A percentile compares a stretch with the other conserved stretches of the same genome.
Conservation (phyloP, 495 filamentous ascomycete species). For the Letharia lupina region DNA sequence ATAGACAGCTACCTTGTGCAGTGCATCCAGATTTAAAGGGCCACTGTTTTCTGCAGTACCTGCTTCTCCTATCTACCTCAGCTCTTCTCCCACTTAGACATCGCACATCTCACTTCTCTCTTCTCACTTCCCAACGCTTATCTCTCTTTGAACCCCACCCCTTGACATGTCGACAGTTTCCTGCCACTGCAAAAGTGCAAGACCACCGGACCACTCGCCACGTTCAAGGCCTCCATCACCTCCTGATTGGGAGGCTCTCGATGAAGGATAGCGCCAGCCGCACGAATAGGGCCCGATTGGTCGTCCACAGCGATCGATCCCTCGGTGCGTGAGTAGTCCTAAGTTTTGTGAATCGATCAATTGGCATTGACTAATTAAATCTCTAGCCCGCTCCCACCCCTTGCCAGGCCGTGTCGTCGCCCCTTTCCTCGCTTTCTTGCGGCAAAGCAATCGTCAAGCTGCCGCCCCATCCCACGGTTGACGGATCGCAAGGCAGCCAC, state of each 20-base stretch:
- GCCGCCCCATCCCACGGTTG: neutral
- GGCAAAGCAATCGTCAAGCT: neutral
- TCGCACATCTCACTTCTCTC: no score
- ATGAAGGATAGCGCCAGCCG: neutral
- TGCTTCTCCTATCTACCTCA: no score
- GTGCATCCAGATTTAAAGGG: no score
- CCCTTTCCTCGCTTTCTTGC: neutral
- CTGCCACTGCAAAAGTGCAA: no score
- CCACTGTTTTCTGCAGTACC: no score
- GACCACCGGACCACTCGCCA: no score
- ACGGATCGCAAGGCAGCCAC: neutral
- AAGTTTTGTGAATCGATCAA: neutral
- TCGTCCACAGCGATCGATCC: neutral
- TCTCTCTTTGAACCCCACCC: no score
- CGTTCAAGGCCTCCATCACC: neutral
- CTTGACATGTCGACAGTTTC: no score
- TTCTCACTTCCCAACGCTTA: no score
- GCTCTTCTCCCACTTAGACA: no score
- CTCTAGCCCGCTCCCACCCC: neutral
- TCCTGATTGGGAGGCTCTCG: neutral
- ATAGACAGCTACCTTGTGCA: no score
- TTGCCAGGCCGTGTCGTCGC: neutral
- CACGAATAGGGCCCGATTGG: neutral
- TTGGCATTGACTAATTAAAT: neutral
- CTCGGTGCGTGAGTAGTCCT: neutral